These are phyloP conservation scores for Saccharomycopsis schoenii DNA, from an alignment of 805 yeast species.

Conservation along the genomic window DNA sequence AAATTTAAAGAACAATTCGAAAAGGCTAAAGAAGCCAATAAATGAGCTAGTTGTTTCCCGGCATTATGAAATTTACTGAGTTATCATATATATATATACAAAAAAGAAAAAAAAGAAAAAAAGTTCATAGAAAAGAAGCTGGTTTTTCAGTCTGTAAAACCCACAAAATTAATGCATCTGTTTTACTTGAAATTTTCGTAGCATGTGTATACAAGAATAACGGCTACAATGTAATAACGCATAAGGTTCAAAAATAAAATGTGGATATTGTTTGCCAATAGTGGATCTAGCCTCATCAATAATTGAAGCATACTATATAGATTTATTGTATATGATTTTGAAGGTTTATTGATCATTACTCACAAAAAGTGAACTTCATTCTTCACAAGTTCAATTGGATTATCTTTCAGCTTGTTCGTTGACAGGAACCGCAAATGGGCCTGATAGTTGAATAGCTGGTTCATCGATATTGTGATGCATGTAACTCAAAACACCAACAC, in stretches of 20 bases:
- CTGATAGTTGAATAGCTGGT: slow-evolving; percentile 79
- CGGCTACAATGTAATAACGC: no score
- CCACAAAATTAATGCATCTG: no score
- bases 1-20: slow-evolving; percentile 89
- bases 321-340: no score
- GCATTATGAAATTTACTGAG: background rate
- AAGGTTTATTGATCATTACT: no score
- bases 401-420: slow-evolving; percentile 24
- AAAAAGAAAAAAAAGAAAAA: background rate
- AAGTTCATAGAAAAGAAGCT: background rate
- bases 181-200: no score
- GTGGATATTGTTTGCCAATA: no score
- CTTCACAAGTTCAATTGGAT: background rate
- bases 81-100: background rate
- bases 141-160: no score
- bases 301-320: no score
- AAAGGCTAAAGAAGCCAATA: slow-evolving; percentile 51
- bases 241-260: no score
- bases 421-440: slow-evolving; percentile 68
- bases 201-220: no score
- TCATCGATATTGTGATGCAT: slow-evolving; percentile 78
- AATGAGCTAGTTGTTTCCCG: background rate
- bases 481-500: slow-evolving; percentile 84
- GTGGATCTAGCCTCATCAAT: no score
- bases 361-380: no score